phyloP scores from a whole-genome alignment of 1,139 yeast genomes.

The Blastobotrys raffinosifermentans region DNA sequence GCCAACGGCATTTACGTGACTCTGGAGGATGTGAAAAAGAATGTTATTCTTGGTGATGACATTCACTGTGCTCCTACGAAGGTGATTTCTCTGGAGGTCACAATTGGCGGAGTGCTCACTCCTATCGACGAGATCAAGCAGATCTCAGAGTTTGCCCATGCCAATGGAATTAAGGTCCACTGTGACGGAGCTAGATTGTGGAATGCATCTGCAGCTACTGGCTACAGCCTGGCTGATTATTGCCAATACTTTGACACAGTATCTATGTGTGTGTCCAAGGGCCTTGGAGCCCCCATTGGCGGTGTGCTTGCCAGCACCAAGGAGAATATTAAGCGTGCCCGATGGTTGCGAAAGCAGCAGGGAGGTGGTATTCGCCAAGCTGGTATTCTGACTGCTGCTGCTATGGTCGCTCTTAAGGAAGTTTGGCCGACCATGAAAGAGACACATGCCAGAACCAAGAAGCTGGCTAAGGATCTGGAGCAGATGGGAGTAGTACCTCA shows the following conservation, averaged over 20 bases:
- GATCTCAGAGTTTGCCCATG: slow-evolving; percentile 67
- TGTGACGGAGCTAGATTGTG: slow-evolving; percentile 95
- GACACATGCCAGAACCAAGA: slow-evolving; percentile 66
- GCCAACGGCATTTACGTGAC: slow-evolving; percentile 70
- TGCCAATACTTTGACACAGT: slow-evolving; percentile 81
- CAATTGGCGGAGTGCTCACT: slow-evolving; percentile 74
- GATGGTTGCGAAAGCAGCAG: slow-evolving; percentile 84
- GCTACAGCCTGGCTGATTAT: slow-evolving; percentile 62
- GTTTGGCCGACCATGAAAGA: slow-evolving; percentile 55
- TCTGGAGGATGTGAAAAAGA: slow-evolving; percentile 64
- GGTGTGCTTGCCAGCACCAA: slow-evolving; percentile 72
- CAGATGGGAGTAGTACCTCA: slow-evolving; percentile 50
- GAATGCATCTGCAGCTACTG: slow-evolving; percentile 80
- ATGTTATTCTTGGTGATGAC: slow-evolving; percentile 69
- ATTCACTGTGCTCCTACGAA: slow-evolving; percentile 87
- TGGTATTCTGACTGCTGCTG: slow-evolving; percentile 81
- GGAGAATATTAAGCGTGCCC: slow-evolving; percentile 61
- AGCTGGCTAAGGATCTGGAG: slow-evolving; percentile 47
- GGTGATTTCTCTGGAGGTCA: slow-evolving; percentile 80
- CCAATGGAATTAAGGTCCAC: slow-evolving; percentile 61
- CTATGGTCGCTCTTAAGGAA: slow-evolving; percentile 67
- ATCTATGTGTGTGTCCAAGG: slow-evolving; percentile 83
- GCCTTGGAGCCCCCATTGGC: slow-evolving; percentile 93
- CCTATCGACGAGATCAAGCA: slow-evolving; percentile 76
- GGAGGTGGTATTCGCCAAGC: slow-evolving; percentile 95